Evolutionary conservation across 805 yeast genomes (phyloP).

Genomic region (Candida nanaspora): DNA sequence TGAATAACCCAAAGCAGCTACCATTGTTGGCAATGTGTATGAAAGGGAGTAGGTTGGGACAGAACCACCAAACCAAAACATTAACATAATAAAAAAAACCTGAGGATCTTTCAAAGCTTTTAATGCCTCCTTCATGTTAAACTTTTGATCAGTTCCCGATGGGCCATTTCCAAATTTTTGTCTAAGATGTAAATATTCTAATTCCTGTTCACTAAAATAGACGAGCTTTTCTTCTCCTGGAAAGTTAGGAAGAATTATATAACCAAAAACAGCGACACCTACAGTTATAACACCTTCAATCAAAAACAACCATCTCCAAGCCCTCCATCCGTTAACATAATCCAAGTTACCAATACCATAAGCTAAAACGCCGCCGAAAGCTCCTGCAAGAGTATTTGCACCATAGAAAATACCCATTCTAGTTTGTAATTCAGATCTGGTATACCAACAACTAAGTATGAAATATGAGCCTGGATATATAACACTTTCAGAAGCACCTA

Average conservation of each 20-base stretch:
- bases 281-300: conserved; percentile 39
- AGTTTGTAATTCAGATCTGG: conserved; percentile 27
- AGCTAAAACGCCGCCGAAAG: conserved; percentile 32
- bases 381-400: conserved; percentile 26
- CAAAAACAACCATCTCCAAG: conserved; percentile 46
- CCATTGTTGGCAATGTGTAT: conserved; percentile 37
- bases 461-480: conserved; percentile 44
- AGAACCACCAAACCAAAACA: conserved; percentile 32
- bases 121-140: conserved; percentile 14
- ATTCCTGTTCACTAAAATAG: conserved; percentile 6
- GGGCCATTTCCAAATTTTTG: conserved; percentile 10
- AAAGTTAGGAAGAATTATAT: conserved; percentile 27
- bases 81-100: conserved; percentile 25
- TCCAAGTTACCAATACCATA: conserved; percentile 20
- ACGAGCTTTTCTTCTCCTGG: conserved; percentile 10
- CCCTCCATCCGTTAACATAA: conserved; percentile 29
- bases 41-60: conserved; percentile 32
- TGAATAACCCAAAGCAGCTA: conserved; percentile 36
- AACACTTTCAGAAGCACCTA: conserved; percentile 41
- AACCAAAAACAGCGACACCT: conserved; percentile 23
- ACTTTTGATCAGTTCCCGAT: conserved; percentile 8
- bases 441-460: conserved; percentile 31
- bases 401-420: conserved; percentile 27
- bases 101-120: conserved; percentile 32
- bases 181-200: conserved; percentile 7